phyloP scores from a whole-genome alignment of 768 basidiomycete genomes.

The Dacryopinax spathularia region DNA sequence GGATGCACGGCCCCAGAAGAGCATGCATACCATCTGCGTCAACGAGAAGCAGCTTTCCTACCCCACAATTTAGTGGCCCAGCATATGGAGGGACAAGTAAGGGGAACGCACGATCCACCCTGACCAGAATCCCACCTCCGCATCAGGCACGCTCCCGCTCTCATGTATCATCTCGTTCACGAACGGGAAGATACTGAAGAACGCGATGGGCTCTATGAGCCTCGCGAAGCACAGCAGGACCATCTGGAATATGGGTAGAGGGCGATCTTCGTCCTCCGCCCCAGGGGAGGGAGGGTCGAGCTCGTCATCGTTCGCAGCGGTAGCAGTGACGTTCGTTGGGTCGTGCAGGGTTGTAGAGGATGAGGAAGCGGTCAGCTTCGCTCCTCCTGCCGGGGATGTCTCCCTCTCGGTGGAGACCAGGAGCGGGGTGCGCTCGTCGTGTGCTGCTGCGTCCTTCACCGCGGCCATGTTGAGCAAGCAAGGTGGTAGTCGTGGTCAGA shows the following conservation, averaged over 20 bases:
- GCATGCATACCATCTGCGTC: slow-evolving; percentile 8
- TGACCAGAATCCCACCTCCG: slow-evolving; percentile 6
- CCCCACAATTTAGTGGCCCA: neutral
- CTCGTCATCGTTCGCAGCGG: neutral
- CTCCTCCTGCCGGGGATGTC: neutral
- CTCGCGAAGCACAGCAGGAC: slow-evolving; percentile 10
- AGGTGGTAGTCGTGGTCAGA: neutral
- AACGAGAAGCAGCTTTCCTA: slow-evolving; percentile 7
- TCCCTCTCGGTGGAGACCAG: neutral
- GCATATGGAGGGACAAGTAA: neutral
- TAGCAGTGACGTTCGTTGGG: no score
- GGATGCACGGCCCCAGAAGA: slow-evolving; percentile 10
- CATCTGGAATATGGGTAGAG: slow-evolving; percentile 10
- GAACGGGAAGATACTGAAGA: slow-evolving; percentile 13
- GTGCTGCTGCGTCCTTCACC: neutral
- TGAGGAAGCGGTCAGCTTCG: neutral
- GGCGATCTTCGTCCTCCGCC: slow-evolving; percentile 3
- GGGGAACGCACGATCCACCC: slow-evolving; percentile 7
- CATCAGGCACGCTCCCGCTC: neutral
- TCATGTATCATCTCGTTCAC: slow-evolving; percentile 9
- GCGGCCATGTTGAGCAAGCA: neutral
- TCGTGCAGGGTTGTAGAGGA: neutral
- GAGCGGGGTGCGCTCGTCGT: neutral
- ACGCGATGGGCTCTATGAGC: slow-evolving; percentile 10
- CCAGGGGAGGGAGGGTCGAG: neutral